Percentiles rank a stretch among this genome's conserved stretches.
phyloP scores from a whole-genome alignment of 495 filamentous ascomycete species.

The Umbilicaria muhlenbergii region DNA sequence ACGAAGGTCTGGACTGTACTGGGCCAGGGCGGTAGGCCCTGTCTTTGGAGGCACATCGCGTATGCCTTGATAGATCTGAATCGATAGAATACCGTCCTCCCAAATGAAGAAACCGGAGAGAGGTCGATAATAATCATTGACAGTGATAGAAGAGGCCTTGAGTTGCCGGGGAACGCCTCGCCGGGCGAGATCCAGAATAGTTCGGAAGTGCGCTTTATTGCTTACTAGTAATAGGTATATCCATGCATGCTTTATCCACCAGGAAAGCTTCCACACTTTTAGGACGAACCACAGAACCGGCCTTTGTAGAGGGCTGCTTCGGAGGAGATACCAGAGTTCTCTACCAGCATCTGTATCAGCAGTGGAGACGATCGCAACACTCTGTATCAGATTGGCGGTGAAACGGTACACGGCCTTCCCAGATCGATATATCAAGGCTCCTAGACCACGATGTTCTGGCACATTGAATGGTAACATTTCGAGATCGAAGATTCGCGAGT shows the following conservation, averaged over 20 bases:
- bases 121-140: slow-evolving; percentile 6
- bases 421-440: no score
- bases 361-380: slow-evolving; percentile 13
- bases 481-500: no score
- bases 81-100: background rate
- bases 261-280: slow-evolving; percentile 7
- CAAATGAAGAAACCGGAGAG: slow-evolving; percentile 11
- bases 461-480: no score
- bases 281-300: slow-evolving; percentile 2
- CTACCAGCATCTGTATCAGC: slow-evolving; percentile 12
- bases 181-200: slow-evolving; percentile 10
- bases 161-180: slow-evolving; percentile 10
- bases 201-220: slow-evolving; percentile 9
- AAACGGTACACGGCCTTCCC: background rate
- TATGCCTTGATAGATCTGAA: no score
- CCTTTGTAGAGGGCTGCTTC: background rate
- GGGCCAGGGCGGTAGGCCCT: no score
- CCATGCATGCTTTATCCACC: slow-evolving; percentile 9
- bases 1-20: no score
- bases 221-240: slow-evolving; percentile 12
- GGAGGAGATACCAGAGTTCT: slow-evolving; percentile 14
- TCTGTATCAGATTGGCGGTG: slow-evolving; percentile 6
- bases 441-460: no score
- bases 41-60: no score
- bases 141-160: slow-evolving; percentile 6